phyloP scores from a whole-genome alignment of 2,329 filamentous ascomycete genomes.

The Claviceps sp. region DNA sequence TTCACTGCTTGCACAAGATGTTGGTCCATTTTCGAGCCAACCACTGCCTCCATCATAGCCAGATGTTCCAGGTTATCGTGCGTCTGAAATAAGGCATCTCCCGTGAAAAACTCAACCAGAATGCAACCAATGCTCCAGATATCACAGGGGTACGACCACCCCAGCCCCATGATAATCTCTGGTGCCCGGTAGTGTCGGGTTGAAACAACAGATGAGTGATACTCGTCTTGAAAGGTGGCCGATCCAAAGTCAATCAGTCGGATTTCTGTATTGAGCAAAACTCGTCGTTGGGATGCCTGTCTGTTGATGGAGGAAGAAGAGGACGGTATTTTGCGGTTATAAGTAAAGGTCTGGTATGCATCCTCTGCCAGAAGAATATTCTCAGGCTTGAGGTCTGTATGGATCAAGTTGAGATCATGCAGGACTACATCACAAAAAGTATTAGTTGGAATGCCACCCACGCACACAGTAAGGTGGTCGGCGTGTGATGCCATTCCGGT shows the following conservation, averaged over 20 bases:
- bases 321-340: slow-evolving; percentile 56
- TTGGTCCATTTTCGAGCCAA: slow-evolving; percentile 43
- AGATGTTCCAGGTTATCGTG: slow-evolving; percentile 61
- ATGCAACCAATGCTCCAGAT: slow-evolving; percentile 67
- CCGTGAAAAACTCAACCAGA: slow-evolving; percentile 58
- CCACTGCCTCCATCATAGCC: slow-evolving; percentile 64
- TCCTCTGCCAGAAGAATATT: slow-evolving; percentile 56
- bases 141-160: slow-evolving; percentile 60
- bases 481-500: neutral
- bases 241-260: slow-evolving; percentile 60
- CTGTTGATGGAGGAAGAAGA: slow-evolving; percentile 47
- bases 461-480: neutral
- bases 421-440: slow-evolving; percentile 45
- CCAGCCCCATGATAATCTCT: slow-evolving; percentile 56
- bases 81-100: slow-evolving; percentile 58
- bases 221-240: slow-evolving; percentile 60
- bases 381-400: slow-evolving; percentile 66
- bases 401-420: slow-evolving; percentile 92
- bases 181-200: slow-evolving; percentile 58
- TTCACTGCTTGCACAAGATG: slow-evolving; percentile 36
- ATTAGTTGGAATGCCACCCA: neutral
- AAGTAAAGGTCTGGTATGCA: slow-evolving; percentile 56
- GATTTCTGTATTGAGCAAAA: slow-evolving; percentile 56
- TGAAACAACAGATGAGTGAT: slow-evolving; percentile 58
- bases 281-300: slow-evolving; percentile 49